Conservation (phyloP, 1,139 yeast genomes). For the Pneumocystis murina region DNA sequence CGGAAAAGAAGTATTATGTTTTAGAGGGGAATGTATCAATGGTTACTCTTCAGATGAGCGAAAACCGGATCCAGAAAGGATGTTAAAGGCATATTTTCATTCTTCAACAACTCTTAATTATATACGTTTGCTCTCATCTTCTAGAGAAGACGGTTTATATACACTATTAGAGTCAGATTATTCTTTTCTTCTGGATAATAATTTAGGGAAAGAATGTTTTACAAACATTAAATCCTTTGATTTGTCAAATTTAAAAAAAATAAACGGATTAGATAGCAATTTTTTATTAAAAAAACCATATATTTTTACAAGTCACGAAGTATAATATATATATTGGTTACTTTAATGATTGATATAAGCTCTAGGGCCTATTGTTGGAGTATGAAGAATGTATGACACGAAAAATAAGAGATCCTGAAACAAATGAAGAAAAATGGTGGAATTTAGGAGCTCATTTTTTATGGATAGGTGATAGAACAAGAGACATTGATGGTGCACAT, state of each 20-base stretch:
- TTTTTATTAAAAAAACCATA: slow-evolving; percentile 24
- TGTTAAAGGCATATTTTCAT: slow-evolving; percentile 32
- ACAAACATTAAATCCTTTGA: slow-evolving; percentile 25
- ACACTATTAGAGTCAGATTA: slow-evolving; percentile 18
- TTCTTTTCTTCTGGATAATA: slow-evolving; percentile 19
- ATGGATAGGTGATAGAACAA: slow-evolving; percentile 34
- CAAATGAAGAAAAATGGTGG: slow-evolving; percentile 22
- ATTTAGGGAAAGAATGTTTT: slow-evolving; percentile 27
- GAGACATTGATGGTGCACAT: slow-evolving; percentile 33
- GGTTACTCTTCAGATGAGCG: slow-evolving; percentile 29
- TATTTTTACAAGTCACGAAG: slow-evolving; percentile 31
- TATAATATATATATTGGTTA: background rate
- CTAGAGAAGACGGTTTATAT: slow-evolving; percentile 31
- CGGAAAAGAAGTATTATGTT: slow-evolving; percentile 29
- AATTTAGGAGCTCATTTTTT: slow-evolving; percentile 32
- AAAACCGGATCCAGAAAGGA: slow-evolving; percentile 29
- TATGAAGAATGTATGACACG: slow-evolving; percentile 32
- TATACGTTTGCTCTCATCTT: slow-evolving; percentile 25
- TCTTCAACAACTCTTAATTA: slow-evolving; percentile 33
- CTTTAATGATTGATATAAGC: background rate
- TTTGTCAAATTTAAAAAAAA: slow-evolving; percentile 27
- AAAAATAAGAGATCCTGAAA: slow-evolving; percentile 18
- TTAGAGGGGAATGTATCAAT: slow-evolving; percentile 31
- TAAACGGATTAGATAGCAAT: slow-evolving; percentile 27
- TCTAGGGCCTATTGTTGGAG: slow-evolving; percentile 25